These are phyloP conservation scores for Trichoderma parareesei DNA, from an alignment of 495 filamentous ascomycete species.

Conservation along the genomic window DNA sequence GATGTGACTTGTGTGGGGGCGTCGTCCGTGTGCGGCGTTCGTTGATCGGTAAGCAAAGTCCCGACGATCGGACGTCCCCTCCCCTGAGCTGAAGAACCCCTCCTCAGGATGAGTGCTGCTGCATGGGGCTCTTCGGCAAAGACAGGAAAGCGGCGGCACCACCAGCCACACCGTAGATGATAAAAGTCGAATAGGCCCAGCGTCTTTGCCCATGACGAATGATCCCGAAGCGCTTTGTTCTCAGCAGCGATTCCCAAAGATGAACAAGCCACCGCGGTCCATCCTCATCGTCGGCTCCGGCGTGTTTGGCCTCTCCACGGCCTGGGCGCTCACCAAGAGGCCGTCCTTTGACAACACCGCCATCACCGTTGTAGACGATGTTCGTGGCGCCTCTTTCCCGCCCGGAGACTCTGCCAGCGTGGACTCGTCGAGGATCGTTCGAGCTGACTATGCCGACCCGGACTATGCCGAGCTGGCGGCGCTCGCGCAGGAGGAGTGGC, in stretches of 20 bases:
- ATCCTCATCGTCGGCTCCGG: slow-evolving; percentile 73
- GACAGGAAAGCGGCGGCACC: neutral
- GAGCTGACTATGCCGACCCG: slow-evolving; percentile 71
- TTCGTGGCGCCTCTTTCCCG: slow-evolving; percentile 46
- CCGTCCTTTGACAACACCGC: slow-evolving; percentile 43
- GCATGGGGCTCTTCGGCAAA: neutral
- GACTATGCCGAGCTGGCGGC: slow-evolving; percentile 63
- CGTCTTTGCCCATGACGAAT: neutral
- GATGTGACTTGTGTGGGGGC: neutral
- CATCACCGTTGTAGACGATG: slow-evolving; percentile 60
- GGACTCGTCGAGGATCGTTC: slow-evolving; percentile 70
- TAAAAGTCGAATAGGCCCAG: neutral
- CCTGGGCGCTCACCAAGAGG: slow-evolving; percentile 50
- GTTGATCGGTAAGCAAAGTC: neutral
- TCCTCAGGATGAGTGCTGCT: neutral
- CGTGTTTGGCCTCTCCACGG: slow-evolving; percentile 68
- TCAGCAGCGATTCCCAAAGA: neutral
- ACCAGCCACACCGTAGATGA: neutral
- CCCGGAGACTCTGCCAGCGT: slow-evolving; percentile 62
- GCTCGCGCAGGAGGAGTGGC: slow-evolving; percentile 63
- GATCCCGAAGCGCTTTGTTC: neutral
- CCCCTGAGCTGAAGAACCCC: neutral
- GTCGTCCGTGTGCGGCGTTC: neutral
- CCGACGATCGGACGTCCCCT: neutral
- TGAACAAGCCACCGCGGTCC: slow-evolving; percentile 29